phyloP scores from a whole-genome alignment of 352 stramenopile species.

The Elongisporangium anandrum region DNA sequence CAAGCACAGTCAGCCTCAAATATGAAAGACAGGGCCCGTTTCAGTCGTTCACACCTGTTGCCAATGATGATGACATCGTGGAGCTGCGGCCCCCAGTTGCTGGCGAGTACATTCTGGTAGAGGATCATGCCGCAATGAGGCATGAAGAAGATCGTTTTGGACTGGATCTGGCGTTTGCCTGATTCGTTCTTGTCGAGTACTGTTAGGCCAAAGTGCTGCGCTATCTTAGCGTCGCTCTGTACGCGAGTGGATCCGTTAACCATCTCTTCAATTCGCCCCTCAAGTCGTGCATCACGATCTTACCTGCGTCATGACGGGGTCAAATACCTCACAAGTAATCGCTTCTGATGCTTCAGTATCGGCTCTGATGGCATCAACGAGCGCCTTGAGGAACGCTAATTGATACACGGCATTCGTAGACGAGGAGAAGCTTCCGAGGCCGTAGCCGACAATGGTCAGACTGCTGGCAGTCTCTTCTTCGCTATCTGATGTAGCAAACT shows the following conservation, averaged over 20 bases:
- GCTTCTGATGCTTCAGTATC: not conserved
- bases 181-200: slow-evolving; percentile 68
- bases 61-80: slow-evolving; percentile 70
- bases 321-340: slow-evolving; percentile 42
- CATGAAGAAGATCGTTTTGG: slow-evolving; percentile 89
- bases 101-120: slow-evolving; percentile 87
- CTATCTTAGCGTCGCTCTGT: slow-evolving; percentile 58
- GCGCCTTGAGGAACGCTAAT: slow-evolving; percentile 51
- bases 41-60: slow-evolving; percentile 59
- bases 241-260: not conserved
- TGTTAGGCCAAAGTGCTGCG: slow-evolving; percentile 27
- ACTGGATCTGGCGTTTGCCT: slow-evolving; percentile 25
- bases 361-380: slow-evolving; percentile 22
- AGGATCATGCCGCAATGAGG: slow-evolving; percentile 84
- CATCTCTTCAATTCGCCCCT: not conserved
- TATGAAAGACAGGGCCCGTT: no score
- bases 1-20: no score
- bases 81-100: slow-evolving; percentile 58
- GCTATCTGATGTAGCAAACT: not conserved
- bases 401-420: slow-evolving; percentile 75
- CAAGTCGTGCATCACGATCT: not conserved
- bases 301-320: slow-evolving; percentile 80
- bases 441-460: slow-evolving; percentile 55
- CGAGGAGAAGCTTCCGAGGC: slow-evolving; percentile 70
- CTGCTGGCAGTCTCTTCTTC: not conserved